These are phyloP conservation scores for Haberlea rhodopensis DNA, from an alignment of 257 asterid genomes.

Conservation along the genomic window DNA sequence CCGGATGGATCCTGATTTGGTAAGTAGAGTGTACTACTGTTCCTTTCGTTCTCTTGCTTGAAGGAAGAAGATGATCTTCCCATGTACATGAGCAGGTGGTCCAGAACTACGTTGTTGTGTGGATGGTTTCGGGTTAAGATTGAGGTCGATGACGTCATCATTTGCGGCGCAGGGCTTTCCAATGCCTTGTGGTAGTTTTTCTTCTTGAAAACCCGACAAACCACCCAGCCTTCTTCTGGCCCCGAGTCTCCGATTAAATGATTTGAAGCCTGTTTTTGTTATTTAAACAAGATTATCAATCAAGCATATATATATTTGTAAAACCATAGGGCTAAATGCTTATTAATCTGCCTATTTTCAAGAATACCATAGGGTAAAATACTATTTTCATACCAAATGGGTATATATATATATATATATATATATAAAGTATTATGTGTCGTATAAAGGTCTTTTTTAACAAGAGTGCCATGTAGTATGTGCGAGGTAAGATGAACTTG, in stretches of 20 bases:
- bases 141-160: constrained; percentile 29
- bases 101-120: constrained; percentile 61
- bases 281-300: not conserved
- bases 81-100: constrained; percentile 74
- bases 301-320: not conserved
- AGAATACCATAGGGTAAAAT: too few relatives aligned
- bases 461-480: not conserved
- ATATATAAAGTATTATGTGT: not conserved
- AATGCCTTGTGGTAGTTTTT: constrained; percentile 78
- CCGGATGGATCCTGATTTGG: constrained; percentile 9
- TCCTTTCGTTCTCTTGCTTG: constrained; percentile 51
- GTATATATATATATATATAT: too few relatives aligned
- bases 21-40: not conserved
- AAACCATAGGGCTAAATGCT: too few relatives aligned
- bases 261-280: constrained; percentile 32
- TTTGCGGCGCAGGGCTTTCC: constrained; percentile 36
- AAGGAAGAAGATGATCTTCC: constrained; percentile 48
- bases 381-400: too few relatives aligned
- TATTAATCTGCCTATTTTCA: too few relatives aligned
- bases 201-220: constrained; percentile 96
- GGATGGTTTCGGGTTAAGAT: constrained; percentile 25
- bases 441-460: too few relatives aligned
- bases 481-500: not conserved
- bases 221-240: constrained; percentile 90
- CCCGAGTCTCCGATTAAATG: constrained; percentile 35